Conservation (phyloP, 163 green algal genomes). For the Scenedesmus sp. region DNA sequence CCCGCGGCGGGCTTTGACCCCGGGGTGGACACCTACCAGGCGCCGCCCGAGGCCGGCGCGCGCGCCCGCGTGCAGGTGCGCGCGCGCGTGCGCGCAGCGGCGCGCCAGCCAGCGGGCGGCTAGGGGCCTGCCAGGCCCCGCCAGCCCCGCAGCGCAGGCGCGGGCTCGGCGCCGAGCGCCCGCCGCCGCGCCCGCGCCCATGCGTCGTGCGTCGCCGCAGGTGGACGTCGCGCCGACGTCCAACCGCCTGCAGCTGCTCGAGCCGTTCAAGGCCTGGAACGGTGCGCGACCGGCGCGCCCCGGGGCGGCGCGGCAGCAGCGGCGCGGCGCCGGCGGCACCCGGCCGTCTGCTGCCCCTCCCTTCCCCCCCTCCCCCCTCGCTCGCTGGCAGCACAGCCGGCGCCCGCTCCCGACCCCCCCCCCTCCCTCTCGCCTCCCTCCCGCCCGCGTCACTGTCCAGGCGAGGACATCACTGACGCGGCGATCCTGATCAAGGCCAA, state of each 20-base stretch:
- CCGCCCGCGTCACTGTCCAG: background rate
- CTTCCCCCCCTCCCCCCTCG: background rate
- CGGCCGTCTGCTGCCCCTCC: background rate
- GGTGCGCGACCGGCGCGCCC: constrained; percentile 61
- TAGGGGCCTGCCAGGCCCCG: no score
- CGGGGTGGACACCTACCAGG: constrained; percentile 92
- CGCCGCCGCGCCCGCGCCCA: no score
- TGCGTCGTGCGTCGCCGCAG: background rate
- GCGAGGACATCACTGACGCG: constrained; percentile 67
- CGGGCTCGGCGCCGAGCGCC: no score
- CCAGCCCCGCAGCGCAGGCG: no score
- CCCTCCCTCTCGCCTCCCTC: background rate
- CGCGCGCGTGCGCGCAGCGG: no score
- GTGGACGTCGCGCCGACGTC: constrained; percentile 83
- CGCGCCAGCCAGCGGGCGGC: no score
- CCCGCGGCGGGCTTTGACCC: constrained; percentile 89
- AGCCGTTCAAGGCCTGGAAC: constrained; percentile 86
- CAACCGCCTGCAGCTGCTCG: constrained; percentile 92
- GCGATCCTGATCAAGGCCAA: constrained; percentile 93
- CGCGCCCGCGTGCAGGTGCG: constrained; percentile 40
- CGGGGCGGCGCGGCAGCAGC: background rate
- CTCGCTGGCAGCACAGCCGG: background rate
- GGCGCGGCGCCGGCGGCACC: no score
- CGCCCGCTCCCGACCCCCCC: background rate
- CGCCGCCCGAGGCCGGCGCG: constrained; percentile 53